These are phyloP conservation scores for Neolentinus lepideus DNA, from an alignment of 1,284 basidiomycete species.

Conservation along the genomic window DNA sequence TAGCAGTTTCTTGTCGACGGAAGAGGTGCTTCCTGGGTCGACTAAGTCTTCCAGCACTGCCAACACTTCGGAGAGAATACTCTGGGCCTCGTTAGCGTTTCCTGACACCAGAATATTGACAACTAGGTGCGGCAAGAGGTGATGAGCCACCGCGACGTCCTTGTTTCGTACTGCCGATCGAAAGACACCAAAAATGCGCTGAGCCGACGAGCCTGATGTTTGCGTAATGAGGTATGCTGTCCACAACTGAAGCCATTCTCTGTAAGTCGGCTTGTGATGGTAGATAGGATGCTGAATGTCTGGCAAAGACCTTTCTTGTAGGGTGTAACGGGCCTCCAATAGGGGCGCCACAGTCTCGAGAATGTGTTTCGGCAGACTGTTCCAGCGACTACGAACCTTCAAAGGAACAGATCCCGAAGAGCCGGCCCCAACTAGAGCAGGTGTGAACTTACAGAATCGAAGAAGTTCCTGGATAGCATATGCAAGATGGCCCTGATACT, in stretches of 20 bases:
- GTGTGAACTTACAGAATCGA: slow-evolving; percentile 82
- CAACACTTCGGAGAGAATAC: slow-evolving; percentile 74
- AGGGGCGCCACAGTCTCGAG: slow-evolving; percentile 86
- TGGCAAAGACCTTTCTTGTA: slow-evolving; percentile 30
- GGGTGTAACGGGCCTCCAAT: slow-evolving; percentile 67
- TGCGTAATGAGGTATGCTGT: slow-evolving; percentile 76
- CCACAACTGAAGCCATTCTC: slow-evolving; percentile 96
- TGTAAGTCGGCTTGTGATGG: slow-evolving; percentile 68
- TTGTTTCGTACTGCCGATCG: slow-evolving; percentile 77
- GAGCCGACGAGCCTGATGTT: slow-evolving; percentile 49
- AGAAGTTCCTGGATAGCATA: slow-evolving; percentile 93
- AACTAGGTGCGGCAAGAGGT: slow-evolving; percentile 89
- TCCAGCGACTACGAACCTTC: slow-evolving; percentile 73
- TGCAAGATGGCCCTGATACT: slow-evolving; percentile 86
- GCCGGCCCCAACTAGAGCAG: slow-evolving; percentile 53
- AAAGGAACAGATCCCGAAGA: slow-evolving; percentile 47
- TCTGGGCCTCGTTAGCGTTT: slow-evolving; percentile 47
- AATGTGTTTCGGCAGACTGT: slow-evolving; percentile 73
- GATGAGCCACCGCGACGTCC: slow-evolving; percentile 87
- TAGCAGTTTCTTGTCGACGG: slow-evolving; percentile 73
- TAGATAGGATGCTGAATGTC: slow-evolving; percentile 71
- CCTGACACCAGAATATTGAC: slow-evolving; percentile 84
- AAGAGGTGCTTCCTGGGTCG: slow-evolving; percentile 45
- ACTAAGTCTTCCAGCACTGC: slow-evolving; percentile 88
- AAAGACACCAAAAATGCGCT: slow-evolving; percentile 76